These are phyloP conservation scores for Penicillium sp. DNA, from an alignment of 2,329 filamentous ascomycete genomes.

Conservation along the genomic window DNA sequence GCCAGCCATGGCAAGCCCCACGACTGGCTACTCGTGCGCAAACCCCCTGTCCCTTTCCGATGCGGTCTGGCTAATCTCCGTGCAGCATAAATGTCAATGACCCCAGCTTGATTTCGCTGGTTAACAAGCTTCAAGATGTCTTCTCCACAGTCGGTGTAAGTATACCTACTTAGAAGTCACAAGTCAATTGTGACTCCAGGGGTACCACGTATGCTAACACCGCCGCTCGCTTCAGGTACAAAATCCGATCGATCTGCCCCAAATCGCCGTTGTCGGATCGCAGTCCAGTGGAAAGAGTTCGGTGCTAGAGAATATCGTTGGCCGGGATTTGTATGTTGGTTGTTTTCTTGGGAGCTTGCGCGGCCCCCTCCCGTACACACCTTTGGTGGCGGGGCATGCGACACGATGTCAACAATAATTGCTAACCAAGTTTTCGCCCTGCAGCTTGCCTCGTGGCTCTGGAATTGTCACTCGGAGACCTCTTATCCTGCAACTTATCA, in stretches of 20 bases:
- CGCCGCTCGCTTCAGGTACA: constrained; percentile 62
- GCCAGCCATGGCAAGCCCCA: constrained; percentile 46
- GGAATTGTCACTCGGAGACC: constrained; percentile 96
- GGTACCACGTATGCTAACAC: constrained; percentile 24
- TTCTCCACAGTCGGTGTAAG: constrained; percentile 90
- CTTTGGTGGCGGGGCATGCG: constrained; percentile 16
- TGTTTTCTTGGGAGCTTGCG: neutral
- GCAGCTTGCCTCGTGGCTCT: constrained; percentile 91
- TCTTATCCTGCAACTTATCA: constrained; percentile 96
- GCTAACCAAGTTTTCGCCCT: constrained; percentile 24
- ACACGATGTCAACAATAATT: constrained; percentile 20
- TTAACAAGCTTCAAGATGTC: constrained; percentile 99
- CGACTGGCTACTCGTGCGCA: constrained; percentile 45
- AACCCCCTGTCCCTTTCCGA: constrained; percentile 26
- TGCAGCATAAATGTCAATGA: constrained; percentile 69
- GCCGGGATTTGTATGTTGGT: constrained; percentile 85
- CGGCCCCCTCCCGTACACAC: neutral
- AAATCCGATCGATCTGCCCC: constrained; percentile 97
- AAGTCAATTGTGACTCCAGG: constrained; percentile 4
- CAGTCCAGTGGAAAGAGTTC: constrained; percentile 99
- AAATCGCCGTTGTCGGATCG: constrained; percentile 97
- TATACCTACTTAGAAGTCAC: constrained; percentile 20
- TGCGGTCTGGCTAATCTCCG: constrained; percentile 27
- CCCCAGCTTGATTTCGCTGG: constrained; percentile 70
- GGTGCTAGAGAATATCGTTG: constrained; percentile 97